Base-by-base conservation (phyloP, 345 rosid species). In the Hevea brasiliensis region DNA sequence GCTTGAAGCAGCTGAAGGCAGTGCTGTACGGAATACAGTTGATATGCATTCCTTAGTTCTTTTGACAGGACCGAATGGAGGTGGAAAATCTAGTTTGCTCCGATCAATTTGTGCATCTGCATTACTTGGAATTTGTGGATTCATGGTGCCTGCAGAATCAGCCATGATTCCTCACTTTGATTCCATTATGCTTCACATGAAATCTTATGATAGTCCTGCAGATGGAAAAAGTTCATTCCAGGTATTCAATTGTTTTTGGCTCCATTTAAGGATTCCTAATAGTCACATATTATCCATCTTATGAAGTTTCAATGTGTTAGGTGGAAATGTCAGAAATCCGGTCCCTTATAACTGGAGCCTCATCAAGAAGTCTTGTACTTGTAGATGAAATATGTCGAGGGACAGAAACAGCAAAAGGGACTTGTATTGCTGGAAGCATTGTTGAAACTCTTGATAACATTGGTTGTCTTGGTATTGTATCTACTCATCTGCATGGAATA, bases 51-150 rank as follows among this genome's bases (percentile, higher is more conserved):
- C 93, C 29, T 74, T 95, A 67, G 84, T 89, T 85, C 89, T 95
- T 68, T 77, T 95, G 77, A 95, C 99, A 26, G 99, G 99, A 71
- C 98, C 99, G 70, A 95, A 95, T 47, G 98, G 99, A 59, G 98
- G 99, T 79, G 99, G 99, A 70, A 95, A 95, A 92, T 95, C 99
- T 42, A 95, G 97, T 82, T 85, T 95, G 82, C 97, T 95, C 76
- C 90, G 98, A 76, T 92, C 99, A 17, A 89, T 91, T 50, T 91
- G 99, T 61, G 97, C 99, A 2, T 91, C 93, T 76, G 84, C 97
- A 55, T 77, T 95, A 78, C 99, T 95, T 70, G 98, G 98, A 71
- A 89, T 88, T 41, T 94, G 94, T 45, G 99, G 99, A 59, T 87
- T 92, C 70, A 89, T 94, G 96, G 94, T 95, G 58, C 98, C 99